Conservation (phyloP, 23 red algal species). For the Cyanidiococcus yangmingshanensis region DNA sequence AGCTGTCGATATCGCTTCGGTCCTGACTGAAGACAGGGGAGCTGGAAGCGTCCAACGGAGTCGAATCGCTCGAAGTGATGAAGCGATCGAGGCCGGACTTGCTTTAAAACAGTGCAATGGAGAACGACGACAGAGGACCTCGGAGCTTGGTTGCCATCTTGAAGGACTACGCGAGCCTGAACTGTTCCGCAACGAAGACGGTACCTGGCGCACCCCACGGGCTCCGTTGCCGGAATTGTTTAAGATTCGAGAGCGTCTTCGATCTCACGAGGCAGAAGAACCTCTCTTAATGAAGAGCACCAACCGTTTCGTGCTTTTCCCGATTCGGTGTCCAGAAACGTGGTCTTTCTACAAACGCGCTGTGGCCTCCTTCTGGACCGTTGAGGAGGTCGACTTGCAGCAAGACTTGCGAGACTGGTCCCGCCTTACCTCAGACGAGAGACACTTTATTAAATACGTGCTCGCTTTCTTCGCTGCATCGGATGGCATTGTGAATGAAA, state of each 20-base stretch:
- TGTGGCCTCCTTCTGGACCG: conserved; percentile 31
- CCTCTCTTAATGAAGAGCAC: conserved; percentile 20
- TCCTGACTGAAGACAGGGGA: too few relatives aligned
- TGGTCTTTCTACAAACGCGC: conserved; percentile 33
- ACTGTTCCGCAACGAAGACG: background rate
- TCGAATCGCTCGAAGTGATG: too few relatives aligned
- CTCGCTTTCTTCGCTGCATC: conserved; percentile 35
- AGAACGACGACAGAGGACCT: too few relatives aligned
- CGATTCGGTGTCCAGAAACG: conserved; percentile 15
- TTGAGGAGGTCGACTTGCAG: conserved; percentile 27
- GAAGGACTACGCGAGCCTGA: too few relatives aligned
- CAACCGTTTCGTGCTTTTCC: conserved; percentile 30
- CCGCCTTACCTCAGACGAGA: background rate
- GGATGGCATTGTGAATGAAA: conserved; percentile 34
- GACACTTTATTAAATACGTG: conserved; percentile 29
- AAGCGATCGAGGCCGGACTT: too few relatives aligned
- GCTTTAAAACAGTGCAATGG: too few relatives aligned
- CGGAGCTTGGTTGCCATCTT: too few relatives aligned
- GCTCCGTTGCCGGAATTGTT: background rate
- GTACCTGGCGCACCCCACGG: background rate
- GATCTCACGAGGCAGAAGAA: background rate
- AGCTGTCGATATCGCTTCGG: too few relatives aligned
- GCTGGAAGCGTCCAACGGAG: too few relatives aligned
- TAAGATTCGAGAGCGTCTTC: background rate
- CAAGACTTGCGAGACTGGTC: conserved; percentile 28